Base-by-base conservation (phyloP, 2,329 filamentous ascomycete species). In the Cercospora beticola region DNA sequence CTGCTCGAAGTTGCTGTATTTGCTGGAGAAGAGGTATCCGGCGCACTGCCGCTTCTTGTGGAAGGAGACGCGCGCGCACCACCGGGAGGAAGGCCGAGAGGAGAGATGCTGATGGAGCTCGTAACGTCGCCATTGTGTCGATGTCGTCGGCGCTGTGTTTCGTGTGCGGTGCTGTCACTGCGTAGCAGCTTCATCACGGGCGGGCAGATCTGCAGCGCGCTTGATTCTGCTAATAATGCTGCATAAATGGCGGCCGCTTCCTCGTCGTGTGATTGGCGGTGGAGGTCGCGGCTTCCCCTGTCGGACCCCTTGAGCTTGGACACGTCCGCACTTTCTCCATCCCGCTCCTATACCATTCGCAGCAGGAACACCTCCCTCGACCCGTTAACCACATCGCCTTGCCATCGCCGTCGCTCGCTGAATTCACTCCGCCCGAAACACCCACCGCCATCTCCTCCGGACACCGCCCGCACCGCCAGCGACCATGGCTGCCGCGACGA, bases 61-160 rank as follows among this genome's bases (percentile, higher is more conserved):
- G 81, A n/a, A 79, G 76, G 49, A 82, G 75, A 65, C 80, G 76
- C 71, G 79, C 79, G 76, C 80, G 80, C 71, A 81, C 80, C 66
- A 79, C 75, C 62, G 89, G 87, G 67, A 91, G 80, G 71, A 91
- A 84, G 59, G 85, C 78, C 72, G 81, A 79, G 72, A 82, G 81
- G 71, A 84, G 79, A 66, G 78, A 76, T n/a, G 78, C 77, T 21
- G 77, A 77, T 18, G 77, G 77, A 62, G 79, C 76, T 63, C 78
- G 79, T 67, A 82, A 75, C 60, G 78, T 70, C 16, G 82, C 80
- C 78, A 83, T 79, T 66, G 65, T 72, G 64, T 58, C 18, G 16
- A 49, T 57, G 46, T 64, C 12, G 59, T 31, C 66, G 14, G 43
- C 28, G 61, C 58, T 60, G 63, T 64, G 26, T 16, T 14, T 52